Evolutionary conservation across 805 yeast genomes (phyloP).

Genomic region (Huiozyma sinensis): DNA sequence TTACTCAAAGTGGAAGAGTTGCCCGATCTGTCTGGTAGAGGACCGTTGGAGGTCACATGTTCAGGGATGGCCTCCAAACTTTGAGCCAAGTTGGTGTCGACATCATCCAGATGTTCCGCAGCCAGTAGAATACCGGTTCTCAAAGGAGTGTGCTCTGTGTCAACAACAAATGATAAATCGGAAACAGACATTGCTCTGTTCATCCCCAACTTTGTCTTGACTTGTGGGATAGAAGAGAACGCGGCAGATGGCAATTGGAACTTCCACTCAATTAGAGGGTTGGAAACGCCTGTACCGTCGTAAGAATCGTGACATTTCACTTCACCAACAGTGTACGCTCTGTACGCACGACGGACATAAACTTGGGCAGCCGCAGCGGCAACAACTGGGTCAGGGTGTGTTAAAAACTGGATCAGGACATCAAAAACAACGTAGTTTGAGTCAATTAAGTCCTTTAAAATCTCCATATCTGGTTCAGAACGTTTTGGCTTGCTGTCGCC

Average conservation of each 20-base stretch:
- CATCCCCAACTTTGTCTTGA: conserved; percentile 40
- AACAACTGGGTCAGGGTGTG: conserved; percentile 74
- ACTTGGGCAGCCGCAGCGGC: conserved; percentile 95
- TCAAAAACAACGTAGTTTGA: conserved; percentile 95
- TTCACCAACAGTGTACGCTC: conserved; percentile 84
- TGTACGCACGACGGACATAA: conserved; percentile 90
- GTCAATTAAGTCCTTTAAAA: conserved; percentile 86
- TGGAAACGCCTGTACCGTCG: conserved; percentile 21
- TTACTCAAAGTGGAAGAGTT: conserved; percentile 44
- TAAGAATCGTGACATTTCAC: conserved; percentile 47
- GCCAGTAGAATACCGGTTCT: conserved; percentile 83
- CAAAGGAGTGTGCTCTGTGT: conserved; percentile 51
- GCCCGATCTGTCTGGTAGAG: conserved; percentile 40
- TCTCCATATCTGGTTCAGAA: conserved; percentile 68
- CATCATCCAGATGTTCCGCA: conserved; percentile 74
- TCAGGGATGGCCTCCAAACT: conserved; percentile 66
- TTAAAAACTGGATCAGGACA: conserved; percentile 85
- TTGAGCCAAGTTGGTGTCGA: conserved; percentile 68
- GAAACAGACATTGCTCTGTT: conserved; percentile 88
- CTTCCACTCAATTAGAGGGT: conserved; percentile 76
- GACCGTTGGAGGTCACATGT: conserved; percentile 31
- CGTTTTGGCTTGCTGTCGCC: conserved; percentile 75
- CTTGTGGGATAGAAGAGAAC: conserved; percentile 55
- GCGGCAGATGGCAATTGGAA: conserved; percentile 82
- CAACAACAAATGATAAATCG: conserved; percentile 78